phyloP scores from a whole-genome alignment of 495 filamentous ascomycete species.

The Cenococcum geophilum region DNA sequence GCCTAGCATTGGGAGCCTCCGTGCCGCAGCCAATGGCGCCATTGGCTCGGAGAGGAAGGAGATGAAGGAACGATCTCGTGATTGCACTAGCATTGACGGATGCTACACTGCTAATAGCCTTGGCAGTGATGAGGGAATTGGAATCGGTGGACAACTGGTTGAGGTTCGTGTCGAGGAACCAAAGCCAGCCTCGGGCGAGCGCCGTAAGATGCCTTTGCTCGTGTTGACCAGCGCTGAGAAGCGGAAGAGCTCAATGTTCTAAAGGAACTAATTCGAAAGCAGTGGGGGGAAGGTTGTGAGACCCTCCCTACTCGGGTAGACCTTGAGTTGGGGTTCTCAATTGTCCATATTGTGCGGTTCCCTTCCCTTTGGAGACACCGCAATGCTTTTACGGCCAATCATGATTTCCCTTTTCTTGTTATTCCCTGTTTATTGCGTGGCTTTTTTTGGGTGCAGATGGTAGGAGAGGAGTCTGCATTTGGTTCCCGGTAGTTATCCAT shows the following conservation, averaged over 20 bases:
- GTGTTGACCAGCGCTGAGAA: slow-evolving; percentile 86
- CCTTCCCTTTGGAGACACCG: slow-evolving; percentile 6
- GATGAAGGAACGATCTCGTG: slow-evolving; percentile 42
- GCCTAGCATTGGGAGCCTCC: slow-evolving; percentile 71
- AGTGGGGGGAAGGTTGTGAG: slow-evolving; percentile 4
- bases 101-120: slow-evolving; percentile 55
- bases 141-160: slow-evolving; percentile 49
- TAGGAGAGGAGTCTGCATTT: slow-evolving; percentile 10
- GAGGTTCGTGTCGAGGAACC: slow-evolving; percentile 46
- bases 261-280: slow-evolving; percentile 9
- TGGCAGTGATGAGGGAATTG: slow-evolving; percentile 54
- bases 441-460: slow-evolving; percentile 1
- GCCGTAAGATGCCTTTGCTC: slow-evolving; percentile 77
- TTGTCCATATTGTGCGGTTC: slow-evolving; percentile 26
- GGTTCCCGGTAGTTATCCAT: background rate
- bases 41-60: slow-evolving; percentile 78
- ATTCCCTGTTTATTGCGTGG: slow-evolving; percentile 11
- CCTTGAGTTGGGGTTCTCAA: slow-evolving; percentile 11
- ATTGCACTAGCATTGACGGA: slow-evolving; percentile 48
- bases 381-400: slow-evolving; percentile 27
- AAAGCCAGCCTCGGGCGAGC: slow-evolving; percentile 48
- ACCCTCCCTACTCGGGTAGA: slow-evolving; percentile 12
- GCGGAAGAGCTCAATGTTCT: slow-evolving; percentile 70
- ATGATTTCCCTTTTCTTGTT: slow-evolving; percentile 22
- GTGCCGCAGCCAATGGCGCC: slow-evolving; percentile 70